A percentile compares a stretch with the other conserved stretches of the same genome.
phyloP scores from a whole-genome alignment of 768 basidiomycete genomes.

The Macrolepiota dolichaula region DNA sequence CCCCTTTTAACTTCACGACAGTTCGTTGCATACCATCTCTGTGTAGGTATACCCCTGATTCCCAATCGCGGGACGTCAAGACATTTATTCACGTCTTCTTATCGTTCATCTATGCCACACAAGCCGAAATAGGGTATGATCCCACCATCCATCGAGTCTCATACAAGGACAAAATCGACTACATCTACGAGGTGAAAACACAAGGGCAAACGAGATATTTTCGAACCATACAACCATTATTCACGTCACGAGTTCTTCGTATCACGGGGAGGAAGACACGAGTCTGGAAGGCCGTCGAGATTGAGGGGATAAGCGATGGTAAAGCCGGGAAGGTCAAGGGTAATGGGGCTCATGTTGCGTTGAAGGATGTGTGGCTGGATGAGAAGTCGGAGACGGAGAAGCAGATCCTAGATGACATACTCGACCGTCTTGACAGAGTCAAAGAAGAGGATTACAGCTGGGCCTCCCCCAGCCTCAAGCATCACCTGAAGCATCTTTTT shows the following conservation, averaged over 20 bases:
- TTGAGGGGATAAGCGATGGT: background rate
- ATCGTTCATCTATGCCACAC: no score
- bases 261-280: slow-evolving; percentile 14
- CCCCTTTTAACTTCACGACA: background rate
- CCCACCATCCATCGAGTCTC: background rate
- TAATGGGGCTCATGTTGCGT: slow-evolving; percentile 5
- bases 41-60: background rate
- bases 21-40: background rate
- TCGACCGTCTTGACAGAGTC: background rate
- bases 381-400: slow-evolving; percentile 5
- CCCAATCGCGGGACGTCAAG: background rate
- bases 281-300: slow-evolving; percentile 13
- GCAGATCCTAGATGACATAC: no score
- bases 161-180: background rate
- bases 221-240: no score
- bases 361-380: no score
- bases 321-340: background rate
- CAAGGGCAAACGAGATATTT: background rate
- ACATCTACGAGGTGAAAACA: no score
- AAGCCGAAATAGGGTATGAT: no score
- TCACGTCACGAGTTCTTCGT: background rate
- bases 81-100: no score
- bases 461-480: no score
- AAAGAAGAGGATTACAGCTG: background rate
- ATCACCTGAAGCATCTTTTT: no score